Conservation (phyloP, 1,284 basidiomycete genomes). For the Blastosporella zonata region DNA sequence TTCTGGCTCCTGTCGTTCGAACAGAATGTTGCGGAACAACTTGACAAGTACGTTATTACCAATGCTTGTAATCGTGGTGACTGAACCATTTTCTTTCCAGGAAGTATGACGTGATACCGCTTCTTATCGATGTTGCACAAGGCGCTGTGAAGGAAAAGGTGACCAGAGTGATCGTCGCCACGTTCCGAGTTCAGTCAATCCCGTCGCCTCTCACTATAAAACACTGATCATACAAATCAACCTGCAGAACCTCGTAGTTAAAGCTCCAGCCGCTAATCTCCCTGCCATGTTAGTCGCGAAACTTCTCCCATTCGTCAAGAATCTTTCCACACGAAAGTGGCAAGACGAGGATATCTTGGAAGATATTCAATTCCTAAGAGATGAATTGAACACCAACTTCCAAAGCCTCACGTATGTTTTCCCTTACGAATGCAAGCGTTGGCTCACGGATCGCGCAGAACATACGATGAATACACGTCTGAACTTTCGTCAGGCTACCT, state of each 20-base stretch:
- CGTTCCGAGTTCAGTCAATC: conserved; percentile 66
- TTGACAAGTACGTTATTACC: conserved; percentile 65
- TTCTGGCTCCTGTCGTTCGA: conserved; percentile 96
- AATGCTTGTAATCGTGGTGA: background rate
- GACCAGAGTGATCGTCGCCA: conserved; percentile 90
- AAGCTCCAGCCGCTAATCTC: conserved; percentile 81
- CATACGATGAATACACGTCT: conserved; percentile 93
- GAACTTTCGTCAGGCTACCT: conserved; percentile 90
- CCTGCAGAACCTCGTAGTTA: conserved; percentile 78
- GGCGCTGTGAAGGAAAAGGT: conserved; percentile 97
- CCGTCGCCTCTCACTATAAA: background rate
- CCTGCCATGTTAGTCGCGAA: conserved; percentile 91
- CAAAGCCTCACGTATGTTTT: conserved; percentile 81
- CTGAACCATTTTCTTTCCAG: conserved; percentile 37
- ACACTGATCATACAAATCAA: conserved; percentile 7
- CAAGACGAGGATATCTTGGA: conserved; percentile 93
- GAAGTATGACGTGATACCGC: conserved; percentile 87
- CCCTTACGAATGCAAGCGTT: conserved; percentile 4
- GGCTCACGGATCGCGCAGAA: conserved; percentile 45
- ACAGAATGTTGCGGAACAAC: conserved; percentile 75
- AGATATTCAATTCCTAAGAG: conserved; percentile 83
- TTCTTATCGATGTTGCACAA: conserved; percentile 85
- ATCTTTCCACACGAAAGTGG: conserved; percentile 85
- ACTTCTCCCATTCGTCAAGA: conserved; percentile 83
- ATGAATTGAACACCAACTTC: conserved; percentile 79